Conservation (phyloP, 176 grass and related monocot species). For the Zizania latifolia region DNA sequence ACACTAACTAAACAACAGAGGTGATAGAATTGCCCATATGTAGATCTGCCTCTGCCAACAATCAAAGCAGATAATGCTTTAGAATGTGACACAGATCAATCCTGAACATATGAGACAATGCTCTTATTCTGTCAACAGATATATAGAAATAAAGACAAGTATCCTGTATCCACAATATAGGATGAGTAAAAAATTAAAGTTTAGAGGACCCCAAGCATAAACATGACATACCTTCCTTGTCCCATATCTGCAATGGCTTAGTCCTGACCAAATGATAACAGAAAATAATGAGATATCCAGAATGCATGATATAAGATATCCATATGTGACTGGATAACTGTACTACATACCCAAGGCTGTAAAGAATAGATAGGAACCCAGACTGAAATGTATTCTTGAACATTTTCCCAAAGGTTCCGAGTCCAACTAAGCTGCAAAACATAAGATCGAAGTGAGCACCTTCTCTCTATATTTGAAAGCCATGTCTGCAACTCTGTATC, state of each 20-base stretch:
- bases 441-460: not conserved
- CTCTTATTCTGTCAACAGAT: not conserved
- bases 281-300: slow-evolving; percentile 8
- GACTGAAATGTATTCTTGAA: slow-evolving; percentile 99
- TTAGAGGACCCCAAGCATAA: not conserved
- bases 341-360: slow-evolving; percentile 68
- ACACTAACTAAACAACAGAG: not conserved
- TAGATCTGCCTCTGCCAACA: not conserved
- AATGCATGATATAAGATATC: not conserved
- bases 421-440: slow-evolving; percentile 19
- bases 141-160: not conserved
- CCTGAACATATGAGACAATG: not conserved
- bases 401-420: slow-evolving; percentile 39
- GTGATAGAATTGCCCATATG: not conserved
- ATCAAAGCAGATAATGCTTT: not conserved
- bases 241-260: slow-evolving; percentile 99
- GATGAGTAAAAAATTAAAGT: not conserved
- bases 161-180: not conserved
- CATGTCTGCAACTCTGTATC: not conserved
- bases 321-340: not conserved
- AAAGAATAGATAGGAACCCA: slow-evolving; percentile 91
- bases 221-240: slow-evolving; percentile 75
- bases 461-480: not conserved
- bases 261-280: slow-evolving; percentile 51
- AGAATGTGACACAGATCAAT: not conserved